A percentile compares a stretch with the other conserved stretches of the same genome.
These are phyloP conservation scores for Leucocoprinus leucothites DNA, from an alignment of 768 basidiomycete species.

Conservation along the genomic window DNA sequence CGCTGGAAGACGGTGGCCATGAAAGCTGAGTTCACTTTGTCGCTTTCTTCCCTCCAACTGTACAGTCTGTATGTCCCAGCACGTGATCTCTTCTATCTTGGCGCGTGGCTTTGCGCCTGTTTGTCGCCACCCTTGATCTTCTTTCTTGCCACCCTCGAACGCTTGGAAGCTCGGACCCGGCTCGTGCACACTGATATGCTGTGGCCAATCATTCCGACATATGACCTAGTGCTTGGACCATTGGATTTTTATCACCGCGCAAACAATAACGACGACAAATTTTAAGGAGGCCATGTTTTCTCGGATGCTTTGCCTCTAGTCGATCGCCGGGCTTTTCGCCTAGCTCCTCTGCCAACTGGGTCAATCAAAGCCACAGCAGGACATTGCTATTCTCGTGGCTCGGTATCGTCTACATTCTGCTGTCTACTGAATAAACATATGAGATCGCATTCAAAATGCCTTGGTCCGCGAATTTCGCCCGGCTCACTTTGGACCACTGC, in stretches of 20 bases:
- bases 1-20: constrained; percentile 32
- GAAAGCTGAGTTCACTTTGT: constrained; percentile 9
- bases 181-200: too few species aligned
- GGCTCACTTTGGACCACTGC: neutral
- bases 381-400: neutral
- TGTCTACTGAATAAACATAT: neutral
- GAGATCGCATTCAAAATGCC: neutral
- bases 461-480: neutral
- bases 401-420: too few species aligned
- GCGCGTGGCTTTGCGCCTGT: constrained; percentile 12
- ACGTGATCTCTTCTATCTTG: constrained; percentile 13
- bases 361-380: neutral
- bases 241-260: neutral
- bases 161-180: too few species aligned
- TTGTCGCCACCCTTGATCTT: too few species aligned
- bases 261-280: neutral
- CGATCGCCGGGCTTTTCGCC: neutral
- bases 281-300: too few species aligned
- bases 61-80: neutral
- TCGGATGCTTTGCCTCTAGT: neutral
- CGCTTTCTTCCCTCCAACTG: neutral
- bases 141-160: too few species aligned
- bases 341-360: neutral
- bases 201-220: neutral
- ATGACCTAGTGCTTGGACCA: neutral